A percentile compares a stretch with the other conserved stretches of the same genome.
Conservation (phyloP, 2,329 filamentous ascomycete species). For the Ophiocordyceps sinensis region DNA sequence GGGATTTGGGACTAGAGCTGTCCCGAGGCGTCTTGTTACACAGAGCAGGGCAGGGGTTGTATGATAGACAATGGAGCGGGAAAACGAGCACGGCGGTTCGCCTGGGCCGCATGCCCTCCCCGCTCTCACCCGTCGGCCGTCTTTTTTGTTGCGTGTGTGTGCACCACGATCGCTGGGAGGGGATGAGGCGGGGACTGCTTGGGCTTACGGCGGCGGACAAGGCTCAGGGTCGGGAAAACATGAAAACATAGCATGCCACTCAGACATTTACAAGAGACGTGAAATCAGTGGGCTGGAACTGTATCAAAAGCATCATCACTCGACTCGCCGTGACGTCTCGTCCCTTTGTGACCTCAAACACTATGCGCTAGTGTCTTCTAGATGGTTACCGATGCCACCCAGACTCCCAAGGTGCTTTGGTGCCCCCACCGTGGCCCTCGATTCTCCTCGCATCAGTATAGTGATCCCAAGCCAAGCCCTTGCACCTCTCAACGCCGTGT, state of each 20-base stretch:
- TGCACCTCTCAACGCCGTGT: background rate
- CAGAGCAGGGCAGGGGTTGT: background rate
- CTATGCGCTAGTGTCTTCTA: no score
- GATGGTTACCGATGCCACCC: no score
- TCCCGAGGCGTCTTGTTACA: background rate
- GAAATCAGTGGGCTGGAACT: background rate
- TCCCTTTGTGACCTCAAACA: no score
- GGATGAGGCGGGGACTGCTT: no score
- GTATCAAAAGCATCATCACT: conserved; percentile 1
- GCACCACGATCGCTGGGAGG: no score
- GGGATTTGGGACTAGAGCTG: background rate
- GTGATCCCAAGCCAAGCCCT: no score
- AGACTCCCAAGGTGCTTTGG: no score
- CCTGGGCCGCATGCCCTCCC: background rate
- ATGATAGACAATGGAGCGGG: background rate
- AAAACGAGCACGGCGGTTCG: background rate
- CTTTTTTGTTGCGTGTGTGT: background rate
- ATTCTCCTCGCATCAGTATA: no score
- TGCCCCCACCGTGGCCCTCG: no score
- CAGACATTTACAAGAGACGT: background rate
- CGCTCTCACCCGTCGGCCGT: background rate
- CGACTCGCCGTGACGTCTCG: conserved; percentile 2
- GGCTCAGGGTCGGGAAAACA: background rate
- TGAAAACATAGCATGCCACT: background rate
- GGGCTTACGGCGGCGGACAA: no score